Evolutionary conservation across 139 green algal genomes (phyloP).

Genomic region (Micractinium conductrix): DNA sequence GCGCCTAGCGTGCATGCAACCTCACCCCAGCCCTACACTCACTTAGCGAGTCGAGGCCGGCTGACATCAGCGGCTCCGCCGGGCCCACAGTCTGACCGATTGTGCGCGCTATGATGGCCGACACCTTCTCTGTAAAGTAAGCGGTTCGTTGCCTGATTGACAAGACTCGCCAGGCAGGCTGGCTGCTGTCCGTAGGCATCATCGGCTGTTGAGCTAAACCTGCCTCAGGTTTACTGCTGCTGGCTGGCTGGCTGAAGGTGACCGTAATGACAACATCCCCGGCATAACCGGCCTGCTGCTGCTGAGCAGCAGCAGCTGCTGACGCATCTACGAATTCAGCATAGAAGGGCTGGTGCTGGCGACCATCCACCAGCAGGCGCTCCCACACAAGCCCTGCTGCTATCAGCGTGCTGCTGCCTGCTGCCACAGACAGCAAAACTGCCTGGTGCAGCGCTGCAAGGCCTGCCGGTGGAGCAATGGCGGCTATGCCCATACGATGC

Average conservation of each 20-base stretch:
- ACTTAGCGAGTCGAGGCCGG: constrained; percentile 80
- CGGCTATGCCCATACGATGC: constrained; percentile 66
- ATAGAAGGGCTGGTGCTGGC: constrained; percentile 29
- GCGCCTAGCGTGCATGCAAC: too few relatives aligned
- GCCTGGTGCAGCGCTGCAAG: constrained; percentile 63
- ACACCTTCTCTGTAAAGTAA: background rate
- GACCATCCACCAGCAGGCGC: constrained; percentile 18
- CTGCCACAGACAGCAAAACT: constrained; percentile 18
- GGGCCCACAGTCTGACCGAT: constrained; percentile 50
- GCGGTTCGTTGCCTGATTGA: background rate
- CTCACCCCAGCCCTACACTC: constrained; percentile 60
- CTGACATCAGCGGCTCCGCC: constrained; percentile 70
- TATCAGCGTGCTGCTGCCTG: background rate
- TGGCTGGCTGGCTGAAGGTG: too few relatives aligned
- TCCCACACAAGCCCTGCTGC: constrained; percentile 29
- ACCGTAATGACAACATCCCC: too few relatives aligned
- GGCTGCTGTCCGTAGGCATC: too few relatives aligned
- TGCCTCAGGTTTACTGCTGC: too few relatives aligned
- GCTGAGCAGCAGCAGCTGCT: background rate
- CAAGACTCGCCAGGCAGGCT: background rate
- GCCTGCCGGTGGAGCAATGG: constrained; percentile 44
- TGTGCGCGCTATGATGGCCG: constrained; percentile 20
- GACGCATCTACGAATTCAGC: constrained; percentile 29
- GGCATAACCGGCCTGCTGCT: background rate
- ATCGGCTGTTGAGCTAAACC: too few relatives aligned